These are phyloP conservation scores for Cytospora mali DNA, from an alignment of 2,329 filamentous ascomycete genomes.

Conservation along the genomic window DNA sequence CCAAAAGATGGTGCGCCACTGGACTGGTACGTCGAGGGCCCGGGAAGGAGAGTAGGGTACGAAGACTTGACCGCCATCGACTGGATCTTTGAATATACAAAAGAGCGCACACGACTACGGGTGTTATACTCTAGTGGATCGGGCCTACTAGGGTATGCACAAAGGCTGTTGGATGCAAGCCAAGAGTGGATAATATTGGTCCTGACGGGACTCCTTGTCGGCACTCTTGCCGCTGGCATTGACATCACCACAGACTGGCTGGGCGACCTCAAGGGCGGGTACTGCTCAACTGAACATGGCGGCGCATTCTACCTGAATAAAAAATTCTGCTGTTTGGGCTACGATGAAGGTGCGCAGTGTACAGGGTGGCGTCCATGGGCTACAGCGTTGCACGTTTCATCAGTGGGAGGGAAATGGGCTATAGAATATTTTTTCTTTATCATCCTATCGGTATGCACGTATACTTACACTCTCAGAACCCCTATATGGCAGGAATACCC, in stretches of 20 bases:
- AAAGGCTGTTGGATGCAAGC: conserved; percentile 77
- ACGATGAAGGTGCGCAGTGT: conserved; percentile 81
- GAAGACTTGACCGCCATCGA: conserved; percentile 97
- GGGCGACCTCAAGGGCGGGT: conserved; percentile 87
- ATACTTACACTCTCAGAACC: not conserved
- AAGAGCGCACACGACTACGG: conserved; percentile 87
- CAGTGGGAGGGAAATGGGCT: conserved; percentile 72
- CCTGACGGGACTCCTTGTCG: conserved; percentile 80
- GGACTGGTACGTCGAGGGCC: conserved; percentile 91
- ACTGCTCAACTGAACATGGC: conserved; percentile 77
- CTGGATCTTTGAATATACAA: conserved; percentile 99
- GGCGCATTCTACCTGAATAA: conserved; percentile 90
- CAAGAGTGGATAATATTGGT: conserved; percentile 92
- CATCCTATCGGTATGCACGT: conserved; percentile 70
- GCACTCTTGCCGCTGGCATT: conserved; percentile 82
- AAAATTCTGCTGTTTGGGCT: conserved; percentile 90
- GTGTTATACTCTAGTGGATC: conserved; percentile 69
- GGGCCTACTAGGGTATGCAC: conserved; percentile 72
- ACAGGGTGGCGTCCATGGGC: conserved; percentile 88
- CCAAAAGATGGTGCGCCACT: conserved; percentile 53
- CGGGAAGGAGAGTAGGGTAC: conserved; percentile 87
- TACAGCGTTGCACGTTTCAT: conserved; percentile 67
- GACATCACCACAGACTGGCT: conserved; percentile 93
- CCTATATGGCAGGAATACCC: not conserved
- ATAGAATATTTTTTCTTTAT: conserved; percentile 88